A percentile compares a stretch with the other conserved stretches of the same genome.
phyloP scores from a whole-genome alignment of 495 filamentous ascomycete genomes.

The Penicillium cinerascens region DNA sequence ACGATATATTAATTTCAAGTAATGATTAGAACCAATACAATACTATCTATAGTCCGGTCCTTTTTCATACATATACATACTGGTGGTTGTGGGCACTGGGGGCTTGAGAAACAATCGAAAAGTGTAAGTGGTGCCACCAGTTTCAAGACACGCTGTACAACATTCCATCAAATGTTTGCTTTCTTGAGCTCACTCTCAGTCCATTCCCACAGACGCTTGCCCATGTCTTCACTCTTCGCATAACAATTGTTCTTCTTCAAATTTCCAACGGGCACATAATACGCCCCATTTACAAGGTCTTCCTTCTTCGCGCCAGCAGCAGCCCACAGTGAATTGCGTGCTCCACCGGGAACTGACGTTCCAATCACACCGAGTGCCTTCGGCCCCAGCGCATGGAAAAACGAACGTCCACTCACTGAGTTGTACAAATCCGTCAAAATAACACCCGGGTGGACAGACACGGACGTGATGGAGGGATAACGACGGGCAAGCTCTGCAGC shows the following conservation, averaged over 20 bases:
- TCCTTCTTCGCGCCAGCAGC: conserved; percentile 32
- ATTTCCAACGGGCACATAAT: conserved; percentile 40
- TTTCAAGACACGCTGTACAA: neutral
- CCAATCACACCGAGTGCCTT: conserved; percentile 14
- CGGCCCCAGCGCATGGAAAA: conserved; percentile 5
- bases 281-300: conserved; percentile 29
- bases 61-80: too few relatives aligned
- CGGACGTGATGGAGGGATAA: conserved; percentile 41
- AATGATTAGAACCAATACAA: too few relatives aligned
- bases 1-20: too few relatives aligned
- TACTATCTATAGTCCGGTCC: too few relatives aligned
- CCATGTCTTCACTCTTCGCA: conserved; percentile 25
- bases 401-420: conserved; percentile 9
- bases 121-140: neutral
- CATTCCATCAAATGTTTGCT: neutral
- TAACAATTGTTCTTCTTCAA: conserved; percentile 23
- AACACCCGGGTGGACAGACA: conserved; percentile 48
- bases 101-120: neutral
- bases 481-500: conserved; percentile 45
- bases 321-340: conserved; percentile 41
- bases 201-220: conserved; percentile 42
- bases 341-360: conserved; percentile 27
- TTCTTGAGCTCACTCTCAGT: conserved; percentile 36
- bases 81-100: neutral
- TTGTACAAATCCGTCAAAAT: conserved; percentile 31